Conservation (phyloP, 2,329 filamentous ascomycete species). For the Alternaria rosae region DNA sequence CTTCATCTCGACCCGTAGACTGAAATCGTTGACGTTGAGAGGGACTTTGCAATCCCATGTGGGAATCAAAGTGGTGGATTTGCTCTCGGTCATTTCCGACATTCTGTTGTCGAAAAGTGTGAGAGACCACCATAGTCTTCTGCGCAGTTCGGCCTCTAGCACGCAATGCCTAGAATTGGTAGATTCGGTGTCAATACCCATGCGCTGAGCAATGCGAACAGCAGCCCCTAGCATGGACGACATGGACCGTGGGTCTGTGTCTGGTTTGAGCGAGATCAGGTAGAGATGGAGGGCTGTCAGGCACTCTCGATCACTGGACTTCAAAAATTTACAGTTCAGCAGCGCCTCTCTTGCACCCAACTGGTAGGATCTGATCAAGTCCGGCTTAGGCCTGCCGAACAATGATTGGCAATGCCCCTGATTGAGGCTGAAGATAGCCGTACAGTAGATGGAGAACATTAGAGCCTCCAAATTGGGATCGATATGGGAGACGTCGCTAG, state of each 20-base stretch:
- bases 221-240: constrained; percentile 66
- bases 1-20: constrained; percentile 52
- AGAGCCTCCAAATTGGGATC: constrained; percentile 66
- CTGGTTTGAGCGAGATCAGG: constrained; percentile 63
- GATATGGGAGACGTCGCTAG: constrained; percentile 59
- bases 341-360: constrained; percentile 69
- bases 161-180: constrained; percentile 57
- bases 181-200: constrained; percentile 68
- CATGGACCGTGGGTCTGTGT: constrained; percentile 54
- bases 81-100: constrained; percentile 61
- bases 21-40: constrained; percentile 61
- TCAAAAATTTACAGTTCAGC: constrained; percentile 63
- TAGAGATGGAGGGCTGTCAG: constrained; percentile 64
- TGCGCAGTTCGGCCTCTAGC: constrained; percentile 67
- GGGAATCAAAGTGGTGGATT: constrained; percentile 56
- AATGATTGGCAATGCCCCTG: constrained; percentile 61
- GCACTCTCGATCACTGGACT: constrained; percentile 62
- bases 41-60: constrained; percentile 59
- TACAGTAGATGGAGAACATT: constrained; percentile 47
- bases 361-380: constrained; percentile 64
- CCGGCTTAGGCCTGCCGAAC: constrained; percentile 62
- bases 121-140: constrained; percentile 69
- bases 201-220: constrained; percentile 65
- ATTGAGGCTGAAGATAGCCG: constrained; percentile 58
- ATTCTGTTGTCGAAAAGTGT: constrained; percentile 64